These are phyloP conservation scores for Hypholoma sublateritium DNA, from an alignment of 768 basidiomycete species.

Conservation along the genomic window DNA sequence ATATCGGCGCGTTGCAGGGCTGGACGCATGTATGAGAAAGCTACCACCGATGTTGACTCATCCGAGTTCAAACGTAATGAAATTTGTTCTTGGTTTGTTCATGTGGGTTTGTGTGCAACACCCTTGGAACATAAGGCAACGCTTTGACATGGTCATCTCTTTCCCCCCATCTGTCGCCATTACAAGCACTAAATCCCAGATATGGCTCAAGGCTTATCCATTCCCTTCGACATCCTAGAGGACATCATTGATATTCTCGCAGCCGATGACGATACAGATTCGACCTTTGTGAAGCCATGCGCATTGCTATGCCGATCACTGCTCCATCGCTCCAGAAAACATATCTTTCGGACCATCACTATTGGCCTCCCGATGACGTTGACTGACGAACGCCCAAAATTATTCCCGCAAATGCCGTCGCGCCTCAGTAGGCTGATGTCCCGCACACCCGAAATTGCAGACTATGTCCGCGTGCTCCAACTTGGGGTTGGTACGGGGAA, in stretches of 20 bases:
- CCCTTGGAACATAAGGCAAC: no score
- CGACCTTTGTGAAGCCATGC: not conserved
- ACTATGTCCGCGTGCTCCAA: not conserved
- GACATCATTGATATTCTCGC: not conserved
- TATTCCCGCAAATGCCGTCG: not conserved
- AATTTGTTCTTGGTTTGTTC: no score
- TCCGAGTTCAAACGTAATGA: no score
- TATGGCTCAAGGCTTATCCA: not conserved
- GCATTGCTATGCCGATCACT: not conserved
- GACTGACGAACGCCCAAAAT: not conserved
- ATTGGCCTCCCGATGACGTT: not conserved
- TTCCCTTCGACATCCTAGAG: not conserved
- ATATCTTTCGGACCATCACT: not conserved
- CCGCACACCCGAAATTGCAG: not conserved
- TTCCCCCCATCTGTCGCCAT: not conserved
- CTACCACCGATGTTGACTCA: no score
- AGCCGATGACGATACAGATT: not conserved
- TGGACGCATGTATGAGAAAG: no score
- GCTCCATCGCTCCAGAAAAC: not conserved
- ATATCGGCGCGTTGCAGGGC: no score
- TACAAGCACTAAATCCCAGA: not conserved
- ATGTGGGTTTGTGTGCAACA: no score
- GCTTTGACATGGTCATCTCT: not conserved
- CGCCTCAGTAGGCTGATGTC: not conserved
- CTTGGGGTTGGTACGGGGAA: not conserved